Evolutionary conservation across 345 rosid species (phyloP).

Genomic region (Populus euphratica): DNA sequence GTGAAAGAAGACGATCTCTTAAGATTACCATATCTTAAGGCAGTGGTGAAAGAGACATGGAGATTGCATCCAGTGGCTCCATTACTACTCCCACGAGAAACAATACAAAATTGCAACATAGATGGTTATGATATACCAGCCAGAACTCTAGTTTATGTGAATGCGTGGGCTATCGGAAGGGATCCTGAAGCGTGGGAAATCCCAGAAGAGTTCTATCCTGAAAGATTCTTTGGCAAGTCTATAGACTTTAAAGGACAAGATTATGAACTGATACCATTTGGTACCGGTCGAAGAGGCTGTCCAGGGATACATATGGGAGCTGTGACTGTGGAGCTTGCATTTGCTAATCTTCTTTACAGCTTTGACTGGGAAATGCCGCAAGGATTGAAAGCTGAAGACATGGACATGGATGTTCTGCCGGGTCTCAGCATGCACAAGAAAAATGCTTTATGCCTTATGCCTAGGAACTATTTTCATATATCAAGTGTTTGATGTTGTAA

Average conservation of each 20-base stretch:
- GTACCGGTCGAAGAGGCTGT: slow-evolving; percentile 33
- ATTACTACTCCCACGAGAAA: slow-evolving; percentile 30
- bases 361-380: slow-evolving; percentile 11
- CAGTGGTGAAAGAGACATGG: slow-evolving; percentile 42
- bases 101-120: slow-evolving; percentile 17
- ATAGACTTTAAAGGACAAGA: slow-evolving; percentile 23
- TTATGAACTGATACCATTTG: slow-evolving; percentile 28
- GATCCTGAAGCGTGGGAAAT: slow-evolving; percentile 37
- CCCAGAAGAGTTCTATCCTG: slow-evolving; percentile 18
- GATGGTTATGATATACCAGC: slow-evolving; percentile 30
- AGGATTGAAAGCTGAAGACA: not conserved
- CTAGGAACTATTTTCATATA: not conserved
- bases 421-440: slow-evolving; percentile 6
- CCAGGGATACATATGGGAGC: slow-evolving; percentile 25
- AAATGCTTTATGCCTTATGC: not conserved
- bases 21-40: slow-evolving; percentile 33
- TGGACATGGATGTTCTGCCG: not conserved
- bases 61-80: slow-evolving; percentile 33
- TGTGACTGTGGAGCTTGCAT: slow-evolving; percentile 3
- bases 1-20: slow-evolving; percentile 33
- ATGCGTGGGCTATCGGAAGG: slow-evolving; percentile 37
- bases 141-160: slow-evolving; percentile 29
- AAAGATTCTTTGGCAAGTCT: slow-evolving; percentile 25
- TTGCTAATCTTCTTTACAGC: slow-evolving; percentile 13
- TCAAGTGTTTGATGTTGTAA: too few species aligned